A percentile compares a stretch with the other conserved stretches of the same genome.
phyloP scores from a whole-genome alignment of 2,329 filamentous ascomycete genomes.

The Claviceps capensis region DNA sequence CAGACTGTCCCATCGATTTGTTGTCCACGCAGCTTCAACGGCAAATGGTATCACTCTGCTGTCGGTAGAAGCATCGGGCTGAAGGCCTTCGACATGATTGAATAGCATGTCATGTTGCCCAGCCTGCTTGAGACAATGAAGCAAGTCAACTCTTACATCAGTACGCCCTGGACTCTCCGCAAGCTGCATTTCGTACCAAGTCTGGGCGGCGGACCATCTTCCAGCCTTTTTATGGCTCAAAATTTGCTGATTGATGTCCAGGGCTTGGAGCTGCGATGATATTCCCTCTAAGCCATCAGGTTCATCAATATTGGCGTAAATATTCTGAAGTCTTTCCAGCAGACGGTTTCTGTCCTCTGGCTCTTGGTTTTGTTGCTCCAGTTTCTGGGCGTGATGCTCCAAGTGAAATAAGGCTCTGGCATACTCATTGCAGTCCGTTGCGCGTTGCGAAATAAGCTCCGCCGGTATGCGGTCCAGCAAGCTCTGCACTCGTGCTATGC shows the following conservation, averaged over 20 bases:
- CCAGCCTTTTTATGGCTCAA: slow-evolving; percentile 87
- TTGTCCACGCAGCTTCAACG: slow-evolving; percentile 85
- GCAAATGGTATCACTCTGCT: slow-evolving; percentile 67
- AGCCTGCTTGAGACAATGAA: slow-evolving; percentile 87
- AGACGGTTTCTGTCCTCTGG: slow-evolving; percentile 47
- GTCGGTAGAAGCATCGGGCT: slow-evolving; percentile 34
- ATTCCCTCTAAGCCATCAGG: slow-evolving; percentile 94
- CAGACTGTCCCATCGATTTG: slow-evolving; percentile 65
- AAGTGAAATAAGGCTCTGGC: slow-evolving; percentile 86
- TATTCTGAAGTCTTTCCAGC: slow-evolving; percentile 71
- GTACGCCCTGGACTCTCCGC: slow-evolving; percentile 63
- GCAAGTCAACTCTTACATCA: slow-evolving; percentile 67
- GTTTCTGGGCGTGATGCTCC: slow-evolving; percentile 66
- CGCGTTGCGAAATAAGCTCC: slow-evolving; percentile 63
- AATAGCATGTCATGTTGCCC: slow-evolving; percentile 84
- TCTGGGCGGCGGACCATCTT: slow-evolving; percentile 86
- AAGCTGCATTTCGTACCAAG: slow-evolving; percentile 90
- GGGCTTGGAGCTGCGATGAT: slow-evolving; percentile 67
- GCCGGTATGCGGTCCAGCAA: slow-evolving; percentile 52
- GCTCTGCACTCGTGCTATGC: slow-evolving; percentile 33
- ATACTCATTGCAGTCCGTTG: slow-evolving; percentile 89
- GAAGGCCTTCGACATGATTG: slow-evolving; percentile 73
- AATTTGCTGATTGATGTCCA: slow-evolving; percentile 90
- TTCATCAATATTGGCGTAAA: slow-evolving; percentile 95
- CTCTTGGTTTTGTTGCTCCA: slow-evolving; percentile 30